Conservation (phyloP, 371 early-diverging fungal genomes). For the Mortierella sp. region DNA sequence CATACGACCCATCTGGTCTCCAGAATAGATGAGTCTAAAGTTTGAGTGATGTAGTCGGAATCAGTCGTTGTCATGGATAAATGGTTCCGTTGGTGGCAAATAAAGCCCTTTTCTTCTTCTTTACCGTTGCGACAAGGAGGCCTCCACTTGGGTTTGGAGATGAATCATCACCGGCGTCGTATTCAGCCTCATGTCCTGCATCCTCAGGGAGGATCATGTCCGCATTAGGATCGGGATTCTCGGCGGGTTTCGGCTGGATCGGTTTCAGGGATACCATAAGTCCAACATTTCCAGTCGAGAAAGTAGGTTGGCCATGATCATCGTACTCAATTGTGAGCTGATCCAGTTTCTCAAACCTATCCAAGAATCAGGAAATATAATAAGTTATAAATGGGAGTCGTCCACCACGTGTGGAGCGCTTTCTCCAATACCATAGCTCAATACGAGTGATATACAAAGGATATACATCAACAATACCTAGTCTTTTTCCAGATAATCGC, state of each 20-base stretch:
- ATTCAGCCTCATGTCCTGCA: constrained; percentile 11
- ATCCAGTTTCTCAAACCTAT: constrained; percentile 49
- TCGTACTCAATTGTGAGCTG: constrained; percentile 62
- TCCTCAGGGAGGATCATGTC: constrained; percentile 45
- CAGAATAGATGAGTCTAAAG: constrained; percentile 63
- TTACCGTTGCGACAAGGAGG: constrained; percentile 47
- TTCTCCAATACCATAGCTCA: too few relatives aligned
- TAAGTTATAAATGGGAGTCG: not conserved
- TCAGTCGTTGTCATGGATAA: too few relatives aligned
- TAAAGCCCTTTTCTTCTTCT: not conserved
- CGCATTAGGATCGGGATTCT: constrained; percentile 51
- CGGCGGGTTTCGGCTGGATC: constrained; percentile 4
- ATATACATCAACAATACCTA: constrained; percentile 19
- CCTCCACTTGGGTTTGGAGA: constrained; percentile 20
- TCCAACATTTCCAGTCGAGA: constrained; percentile 63
- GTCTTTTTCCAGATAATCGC: constrained; percentile 48
- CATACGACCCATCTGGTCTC: constrained; percentile 68
- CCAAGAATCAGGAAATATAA: not conserved
- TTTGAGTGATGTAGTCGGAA: too few relatives aligned
- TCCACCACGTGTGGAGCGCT: too few relatives aligned
- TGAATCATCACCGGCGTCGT: constrained; percentile 8
- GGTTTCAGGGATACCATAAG: constrained; percentile 56
- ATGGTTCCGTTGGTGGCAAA: too few relatives aligned
- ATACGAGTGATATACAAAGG: too few relatives aligned
- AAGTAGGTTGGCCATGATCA: constrained; percentile 56